phyloP scores from a whole-genome alignment of 169 alveolate species.

The Babesia ovata region DNA sequence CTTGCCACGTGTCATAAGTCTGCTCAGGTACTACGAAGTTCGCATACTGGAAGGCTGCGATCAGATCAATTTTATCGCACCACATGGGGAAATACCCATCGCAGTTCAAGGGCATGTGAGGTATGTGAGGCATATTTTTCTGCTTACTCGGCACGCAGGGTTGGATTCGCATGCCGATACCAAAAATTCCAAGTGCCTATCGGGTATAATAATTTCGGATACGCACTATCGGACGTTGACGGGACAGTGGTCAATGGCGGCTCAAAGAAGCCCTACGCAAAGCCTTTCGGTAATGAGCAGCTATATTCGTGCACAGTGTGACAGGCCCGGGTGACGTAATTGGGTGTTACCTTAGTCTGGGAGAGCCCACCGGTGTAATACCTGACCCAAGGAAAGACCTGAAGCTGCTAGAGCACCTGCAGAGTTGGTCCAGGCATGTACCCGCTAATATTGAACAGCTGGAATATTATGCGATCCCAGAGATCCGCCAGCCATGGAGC shows the following conservation, averaged over 20 bases:
- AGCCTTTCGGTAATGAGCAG: conserved; percentile 24
- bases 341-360: conserved; percentile 75
- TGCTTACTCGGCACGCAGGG: conserved; percentile 63
- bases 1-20: neutral
- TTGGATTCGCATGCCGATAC: conserved; percentile 87
- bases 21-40: conserved; percentile 78
- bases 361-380: conserved; percentile 57
- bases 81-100: neutral
- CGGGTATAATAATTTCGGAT: conserved; percentile 73
- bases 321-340: conserved; percentile 71
- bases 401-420: conserved; percentile 78
- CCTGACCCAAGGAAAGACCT: conserved; percentile 82
- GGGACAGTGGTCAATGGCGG: conserved; percentile 26
- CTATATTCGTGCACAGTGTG: neutral
- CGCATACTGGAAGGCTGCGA: conserved; percentile 13
- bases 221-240: conserved; percentile 69
- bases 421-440: conserved; percentile 33
- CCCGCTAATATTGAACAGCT: conserved; percentile 24
- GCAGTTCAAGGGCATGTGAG: conserved; percentile 49
- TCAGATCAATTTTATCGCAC: conserved; percentile 40
- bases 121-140: conserved; percentile 21
- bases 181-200: conserved; percentile 81
- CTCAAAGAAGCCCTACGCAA: conserved; percentile 38
- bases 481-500: conserved; percentile 71
- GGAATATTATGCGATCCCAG: conserved; percentile 85